Conservation (phyloP, 129 eudicot genomes). For the Erigeron canadensis region DNA sequence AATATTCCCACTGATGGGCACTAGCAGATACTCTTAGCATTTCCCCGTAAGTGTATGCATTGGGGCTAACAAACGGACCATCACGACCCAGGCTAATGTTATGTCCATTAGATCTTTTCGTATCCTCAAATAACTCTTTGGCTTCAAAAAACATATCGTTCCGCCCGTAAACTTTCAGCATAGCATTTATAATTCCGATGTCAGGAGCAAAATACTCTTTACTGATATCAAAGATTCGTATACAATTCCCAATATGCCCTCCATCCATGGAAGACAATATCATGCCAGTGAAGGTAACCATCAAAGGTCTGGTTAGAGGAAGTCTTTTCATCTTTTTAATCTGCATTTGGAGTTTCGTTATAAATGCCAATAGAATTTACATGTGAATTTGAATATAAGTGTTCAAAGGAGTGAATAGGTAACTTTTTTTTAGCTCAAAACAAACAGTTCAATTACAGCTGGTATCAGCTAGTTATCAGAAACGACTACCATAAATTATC, state of each 20-base stretch:
- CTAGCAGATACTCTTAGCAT: slow-evolving; percentile 85
- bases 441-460: too few relatives aligned
- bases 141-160: slow-evolving; percentile 86
- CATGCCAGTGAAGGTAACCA: slow-evolving; percentile 86
- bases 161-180: slow-evolving; percentile 80
- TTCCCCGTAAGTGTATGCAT: slow-evolving; percentile 43
- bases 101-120: slow-evolving; percentile 45
- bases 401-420: too few relatives aligned
- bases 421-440: too few relatives aligned
- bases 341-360: slow-evolving; percentile 39
- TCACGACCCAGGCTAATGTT: slow-evolving; percentile 26
- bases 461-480: too few relatives aligned
- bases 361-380: not conserved
- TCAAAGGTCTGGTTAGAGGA: slow-evolving; percentile 57
- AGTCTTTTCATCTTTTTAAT: slow-evolving; percentile 73
- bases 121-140: slow-evolving; percentile 67
- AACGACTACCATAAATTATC: too few relatives aligned
- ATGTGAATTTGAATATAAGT: too few relatives aligned
- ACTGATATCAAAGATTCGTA: slow-evolving; percentile 56
- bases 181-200: slow-evolving; percentile 78
- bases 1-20: slow-evolving; percentile 92
- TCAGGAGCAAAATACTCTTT: slow-evolving; percentile 53
- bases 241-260: slow-evolving; percentile 70
- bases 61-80: slow-evolving; percentile 35
- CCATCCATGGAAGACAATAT: slow-evolving; percentile 77